phyloP scores from a whole-genome alignment of 768 basidiomycete genomes.

The Hemileccinum rubropunctum region DNA sequence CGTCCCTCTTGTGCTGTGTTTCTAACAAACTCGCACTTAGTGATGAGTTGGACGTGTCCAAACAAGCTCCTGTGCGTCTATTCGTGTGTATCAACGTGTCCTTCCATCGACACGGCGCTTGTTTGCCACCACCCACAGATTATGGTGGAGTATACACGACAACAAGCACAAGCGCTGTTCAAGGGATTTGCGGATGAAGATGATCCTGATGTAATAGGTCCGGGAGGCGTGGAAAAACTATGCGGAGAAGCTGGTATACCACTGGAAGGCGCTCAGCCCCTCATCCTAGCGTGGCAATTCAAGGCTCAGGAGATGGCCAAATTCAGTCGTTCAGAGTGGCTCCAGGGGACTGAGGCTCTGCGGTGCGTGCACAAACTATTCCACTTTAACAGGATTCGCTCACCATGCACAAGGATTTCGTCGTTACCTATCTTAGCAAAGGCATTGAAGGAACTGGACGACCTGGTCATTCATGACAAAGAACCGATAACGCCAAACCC shows the following conservation, averaged over 20 bases:
- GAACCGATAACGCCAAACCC: slow-evolving; percentile 34
- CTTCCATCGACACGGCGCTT: background rate
- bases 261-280: slow-evolving; percentile 68
- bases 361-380: slow-evolving; percentile 35
- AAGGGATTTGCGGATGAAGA: slow-evolving; percentile 58
- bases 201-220: slow-evolving; percentile 50
- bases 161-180: slow-evolving; percentile 57
- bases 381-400: background rate
- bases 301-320: slow-evolving; percentile 71
- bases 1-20: slow-evolving; percentile 61
- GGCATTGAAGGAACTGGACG: slow-evolving; percentile 59
- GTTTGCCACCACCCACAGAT: background rate
- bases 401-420: slow-evolving; percentile 40
- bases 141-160: slow-evolving; percentile 43
- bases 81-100: background rate
- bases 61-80: slow-evolving; percentile 30
- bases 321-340: slow-evolving; percentile 68
- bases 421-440: slow-evolving; percentile 47
- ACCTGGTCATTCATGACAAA: slow-evolving; percentile 51
- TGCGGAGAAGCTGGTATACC: slow-evolving; percentile 70
- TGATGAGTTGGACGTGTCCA: slow-evolving; percentile 40
- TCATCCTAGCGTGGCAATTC: slow-evolving; percentile 76
- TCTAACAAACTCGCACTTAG: slow-evolving; percentile 54
- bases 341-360: slow-evolving; percentile 46
- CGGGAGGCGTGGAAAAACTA: slow-evolving; percentile 69